phyloP scores from a whole-genome alignment of 1,139 yeast species.

The Eremothecium sinecaudum region DNA sequence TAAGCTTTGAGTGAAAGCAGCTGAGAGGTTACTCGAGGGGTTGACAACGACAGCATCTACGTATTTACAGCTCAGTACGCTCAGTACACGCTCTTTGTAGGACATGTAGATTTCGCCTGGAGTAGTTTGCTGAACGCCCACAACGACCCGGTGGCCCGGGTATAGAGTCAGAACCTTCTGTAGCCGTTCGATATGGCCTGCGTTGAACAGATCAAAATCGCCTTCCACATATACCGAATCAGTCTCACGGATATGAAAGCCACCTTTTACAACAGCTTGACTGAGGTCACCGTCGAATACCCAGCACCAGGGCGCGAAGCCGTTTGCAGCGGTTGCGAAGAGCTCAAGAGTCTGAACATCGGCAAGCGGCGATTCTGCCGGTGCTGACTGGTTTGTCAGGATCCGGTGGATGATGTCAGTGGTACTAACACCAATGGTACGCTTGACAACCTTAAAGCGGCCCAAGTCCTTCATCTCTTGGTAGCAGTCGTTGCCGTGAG shows the following conservation, averaged over 20 bases:
- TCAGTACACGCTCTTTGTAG: conserved; percentile 70
- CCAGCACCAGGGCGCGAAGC: conserved; percentile 49
- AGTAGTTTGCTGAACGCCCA: conserved; percentile 54
- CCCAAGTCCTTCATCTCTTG: conserved; percentile 74
- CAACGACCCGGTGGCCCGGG: conserved; percentile 42
- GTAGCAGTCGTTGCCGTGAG: conserved; percentile 89
- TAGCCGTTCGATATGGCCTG: conserved; percentile 72
- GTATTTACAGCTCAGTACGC: conserved; percentile 78
- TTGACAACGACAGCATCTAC: conserved; percentile 56
- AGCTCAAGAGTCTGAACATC: conserved; percentile 36
- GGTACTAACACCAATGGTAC: conserved; percentile 90
- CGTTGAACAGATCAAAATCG: conserved; percentile 84
- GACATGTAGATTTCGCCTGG: conserved; percentile 73
- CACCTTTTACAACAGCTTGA: conserved; percentile 29
- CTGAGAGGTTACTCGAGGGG: conserved; percentile 11
- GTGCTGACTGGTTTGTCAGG: conserved; percentile 39
- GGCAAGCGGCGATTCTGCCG: conserved; percentile 12
- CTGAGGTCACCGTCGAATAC: conserved; percentile 36
- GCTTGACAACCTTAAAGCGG: conserved; percentile 76
- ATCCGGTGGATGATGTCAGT: conserved; percentile 93
- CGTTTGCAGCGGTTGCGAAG: conserved; percentile 65
- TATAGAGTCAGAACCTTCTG: conserved; percentile 30
- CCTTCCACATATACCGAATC: conserved; percentile 62
- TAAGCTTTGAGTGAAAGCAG: not conserved
- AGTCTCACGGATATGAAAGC: conserved; percentile 15